Percentiles rank a stretch among this genome's conserved stretches.
Conservation (phyloP, 2,329 filamentous ascomycete genomes). For the Phaeoacremonium minimum region DNA sequence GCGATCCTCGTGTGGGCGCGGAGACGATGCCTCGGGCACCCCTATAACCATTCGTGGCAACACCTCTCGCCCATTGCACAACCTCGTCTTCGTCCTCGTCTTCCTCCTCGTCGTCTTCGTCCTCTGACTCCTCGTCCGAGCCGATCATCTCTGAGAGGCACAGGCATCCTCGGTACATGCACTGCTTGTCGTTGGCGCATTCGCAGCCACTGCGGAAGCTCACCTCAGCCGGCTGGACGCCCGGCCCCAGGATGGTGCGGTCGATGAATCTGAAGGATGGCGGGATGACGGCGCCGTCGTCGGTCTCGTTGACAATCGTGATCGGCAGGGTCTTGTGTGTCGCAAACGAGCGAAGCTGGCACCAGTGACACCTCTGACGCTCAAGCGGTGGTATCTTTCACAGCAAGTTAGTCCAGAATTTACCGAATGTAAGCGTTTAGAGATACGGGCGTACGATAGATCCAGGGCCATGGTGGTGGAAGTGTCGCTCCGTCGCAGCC, state of each 20-base stretch:
- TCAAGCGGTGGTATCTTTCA: conserved; percentile 2
- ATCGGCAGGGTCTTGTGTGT: conserved; percentile 47
- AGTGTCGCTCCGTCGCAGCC: conserved; percentile 38
- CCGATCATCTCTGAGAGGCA: conserved; percentile 56
- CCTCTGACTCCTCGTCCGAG: conserved; percentile 53
- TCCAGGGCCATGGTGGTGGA: conserved; percentile 45
- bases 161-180: conserved; percentile 62
- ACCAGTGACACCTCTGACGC: conserved; percentile 49
- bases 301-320: conserved; percentile 60
- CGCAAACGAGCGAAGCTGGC: conserved; percentile 53
- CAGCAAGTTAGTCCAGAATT: no score
- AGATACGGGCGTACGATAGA: no score
- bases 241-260: conserved; percentile 52
- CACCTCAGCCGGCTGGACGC: conserved; percentile 54
- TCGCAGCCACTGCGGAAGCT: conserved; percentile 67
- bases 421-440: no score
- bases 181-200: conserved; percentile 58
- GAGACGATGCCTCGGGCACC: no score
- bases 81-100: conserved; percentile 23
- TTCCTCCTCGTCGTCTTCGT: conserved; percentile 42
- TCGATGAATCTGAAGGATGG: conserved; percentile 66
- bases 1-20: no score
- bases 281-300: conserved; percentile 48
- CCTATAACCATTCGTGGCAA: no score
- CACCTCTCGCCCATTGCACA: conserved; percentile 5